A percentile compares a stretch with the other conserved stretches of the same genome.
Conservation (phyloP, 2,329 filamentous ascomycete species). For the Shiraia bambusicola region DNA sequence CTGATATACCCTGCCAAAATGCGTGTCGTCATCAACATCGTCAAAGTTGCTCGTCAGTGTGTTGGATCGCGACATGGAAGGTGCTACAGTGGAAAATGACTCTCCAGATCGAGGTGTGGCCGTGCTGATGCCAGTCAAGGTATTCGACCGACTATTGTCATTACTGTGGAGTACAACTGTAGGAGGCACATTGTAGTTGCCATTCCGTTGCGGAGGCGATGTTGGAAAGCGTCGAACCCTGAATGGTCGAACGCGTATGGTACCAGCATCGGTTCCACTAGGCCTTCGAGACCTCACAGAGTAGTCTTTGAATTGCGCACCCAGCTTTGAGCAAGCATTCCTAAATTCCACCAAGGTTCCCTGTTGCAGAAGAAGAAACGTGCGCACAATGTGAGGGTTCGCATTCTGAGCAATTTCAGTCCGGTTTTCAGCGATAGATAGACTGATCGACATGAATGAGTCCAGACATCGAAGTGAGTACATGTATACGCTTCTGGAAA, state of each 20-base stretch:
- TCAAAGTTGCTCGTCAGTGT: constrained; percentile 63
- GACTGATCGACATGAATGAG: constrained; percentile 39
- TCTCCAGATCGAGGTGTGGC: constrained; percentile 80
- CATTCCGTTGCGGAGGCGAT: constrained; percentile 38
- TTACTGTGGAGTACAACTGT: constrained; percentile 49
- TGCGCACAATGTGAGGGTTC: constrained; percentile 60
- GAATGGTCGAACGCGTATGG: constrained; percentile 33
- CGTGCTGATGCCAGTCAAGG: constrained; percentile 51
- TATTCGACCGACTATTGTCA: constrained; percentile 56
- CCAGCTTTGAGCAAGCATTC: constrained; percentile 58
- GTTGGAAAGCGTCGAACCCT: constrained; percentile 34
- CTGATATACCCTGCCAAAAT: constrained; percentile 80
- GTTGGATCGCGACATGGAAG: constrained; percentile 47
- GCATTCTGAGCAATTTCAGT: constrained; percentile 56
- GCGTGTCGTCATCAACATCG: constrained; percentile 70
- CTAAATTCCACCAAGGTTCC: constrained; percentile 60
- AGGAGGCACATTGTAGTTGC: constrained; percentile 36
- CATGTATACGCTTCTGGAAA: constrained; percentile 39
- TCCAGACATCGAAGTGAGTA: constrained; percentile 40
- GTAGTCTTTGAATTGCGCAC: constrained; percentile 40
- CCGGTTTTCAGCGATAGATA: constrained; percentile 42
- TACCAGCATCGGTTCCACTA: constrained; percentile 24
- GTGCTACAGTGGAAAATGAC: constrained; percentile 66
- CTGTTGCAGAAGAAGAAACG: constrained; percentile 60
- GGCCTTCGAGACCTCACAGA: constrained; percentile 23